A percentile compares a stretch with the other conserved stretches of the same genome.
phyloP scores from a whole-genome alignment of 2,329 filamentous ascomycete genomes.

The Colletotrichum lentis region DNA sequence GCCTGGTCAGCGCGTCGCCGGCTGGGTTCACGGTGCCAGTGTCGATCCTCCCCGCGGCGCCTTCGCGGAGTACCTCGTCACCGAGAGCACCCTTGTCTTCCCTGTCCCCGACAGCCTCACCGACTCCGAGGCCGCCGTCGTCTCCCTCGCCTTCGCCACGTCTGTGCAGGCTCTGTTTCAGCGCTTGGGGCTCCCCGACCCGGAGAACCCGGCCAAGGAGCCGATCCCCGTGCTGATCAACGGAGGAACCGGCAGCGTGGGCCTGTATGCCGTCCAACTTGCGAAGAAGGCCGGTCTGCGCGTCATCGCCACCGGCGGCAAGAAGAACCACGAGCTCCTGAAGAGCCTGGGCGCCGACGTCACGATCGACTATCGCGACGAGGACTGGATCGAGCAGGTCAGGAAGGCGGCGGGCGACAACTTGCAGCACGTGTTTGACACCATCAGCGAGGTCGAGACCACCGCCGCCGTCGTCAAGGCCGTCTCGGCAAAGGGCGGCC shows the following conservation, averaged over 20 bases:
- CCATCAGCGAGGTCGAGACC: slow-evolving; percentile 46
- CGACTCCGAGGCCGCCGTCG: slow-evolving; percentile 26
- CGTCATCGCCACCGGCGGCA: slow-evolving; percentile 35
- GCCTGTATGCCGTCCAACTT: slow-evolving; percentile 34
- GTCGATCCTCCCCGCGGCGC: slow-evolving; percentile 33
- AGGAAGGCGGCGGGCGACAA: slow-evolving; percentile 39
- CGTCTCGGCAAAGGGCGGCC: slow-evolving; percentile 42
- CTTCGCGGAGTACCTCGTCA: slow-evolving; percentile 35
- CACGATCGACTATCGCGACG: slow-evolving; percentile 56
- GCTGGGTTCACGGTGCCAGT: slow-evolving; percentile 46
- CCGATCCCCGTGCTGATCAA: slow-evolving; percentile 42
- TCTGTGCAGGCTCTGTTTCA: slow-evolving; percentile 33
- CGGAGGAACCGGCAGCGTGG: slow-evolving; percentile 41
- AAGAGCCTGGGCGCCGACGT: slow-evolving; percentile 55
- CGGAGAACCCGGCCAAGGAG: slow-evolving; percentile 6
- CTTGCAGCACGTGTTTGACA: slow-evolving; percentile 43
- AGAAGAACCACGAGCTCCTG: slow-evolving; percentile 51
- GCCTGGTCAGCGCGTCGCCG: slow-evolving; percentile 47
- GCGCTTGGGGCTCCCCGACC: slow-evolving; percentile 25
- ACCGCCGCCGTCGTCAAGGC: slow-evolving; percentile 42
- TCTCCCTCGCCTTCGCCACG: slow-evolving; percentile 30
- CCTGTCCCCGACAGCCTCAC: slow-evolving; percentile 18
- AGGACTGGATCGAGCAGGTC: slow-evolving; percentile 31
- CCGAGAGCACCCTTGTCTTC: slow-evolving; percentile 32
- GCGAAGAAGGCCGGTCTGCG: slow-evolving; percentile 28